These are phyloP conservation scores for Ogataea hybrid DNA, from an alignment of 1,139 yeast genomes.

Conservation along the genomic window DNA sequence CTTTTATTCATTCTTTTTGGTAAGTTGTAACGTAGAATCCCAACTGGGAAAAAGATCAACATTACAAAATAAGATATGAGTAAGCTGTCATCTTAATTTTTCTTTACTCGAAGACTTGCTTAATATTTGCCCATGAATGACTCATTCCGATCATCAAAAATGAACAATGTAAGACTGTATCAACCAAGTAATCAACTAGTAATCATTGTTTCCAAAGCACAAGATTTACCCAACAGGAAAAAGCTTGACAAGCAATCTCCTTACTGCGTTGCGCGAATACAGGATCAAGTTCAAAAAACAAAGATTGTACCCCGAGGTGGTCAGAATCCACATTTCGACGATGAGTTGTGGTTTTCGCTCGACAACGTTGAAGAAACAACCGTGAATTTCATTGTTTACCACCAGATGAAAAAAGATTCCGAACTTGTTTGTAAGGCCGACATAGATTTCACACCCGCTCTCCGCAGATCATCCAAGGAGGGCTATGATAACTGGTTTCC, in stretches of 20 bases:
- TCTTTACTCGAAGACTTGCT: too few relatives aligned
- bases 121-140: constrained; percentile 36
- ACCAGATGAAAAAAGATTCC: constrained; percentile 84
- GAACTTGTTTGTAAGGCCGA: constrained; percentile 82
- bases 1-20: too few relatives aligned
- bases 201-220: constrained; percentile 41
- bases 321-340: constrained; percentile 86
- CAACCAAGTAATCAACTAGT: constrained; percentile 28
- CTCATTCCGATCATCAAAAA: constrained; percentile 11
- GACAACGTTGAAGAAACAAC: constrained; percentile 61
- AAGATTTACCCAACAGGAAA: constrained; percentile 77
- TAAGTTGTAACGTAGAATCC: too few relatives aligned
- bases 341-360: constrained; percentile 67
- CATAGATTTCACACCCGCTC: constrained; percentile 72
- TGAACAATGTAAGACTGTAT: constrained; percentile 3
- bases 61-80: too few relatives aligned
- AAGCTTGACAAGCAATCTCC: constrained; percentile 89
- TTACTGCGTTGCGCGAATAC: constrained; percentile 74
- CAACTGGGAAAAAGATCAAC: too few relatives aligned
- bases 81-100: too few relatives aligned
- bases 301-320: constrained; percentile 79
- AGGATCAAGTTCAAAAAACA: constrained; percentile 77
- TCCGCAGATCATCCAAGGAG: constrained; percentile 60
- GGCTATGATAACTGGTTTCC: constrained; percentile 90
- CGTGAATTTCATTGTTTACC: constrained; percentile 73